Percentiles rank a stretch among this genome's conserved stretches.
Conservation (phyloP, 2,329 filamentous ascomycete species). For the Periconia sp. region DNA sequence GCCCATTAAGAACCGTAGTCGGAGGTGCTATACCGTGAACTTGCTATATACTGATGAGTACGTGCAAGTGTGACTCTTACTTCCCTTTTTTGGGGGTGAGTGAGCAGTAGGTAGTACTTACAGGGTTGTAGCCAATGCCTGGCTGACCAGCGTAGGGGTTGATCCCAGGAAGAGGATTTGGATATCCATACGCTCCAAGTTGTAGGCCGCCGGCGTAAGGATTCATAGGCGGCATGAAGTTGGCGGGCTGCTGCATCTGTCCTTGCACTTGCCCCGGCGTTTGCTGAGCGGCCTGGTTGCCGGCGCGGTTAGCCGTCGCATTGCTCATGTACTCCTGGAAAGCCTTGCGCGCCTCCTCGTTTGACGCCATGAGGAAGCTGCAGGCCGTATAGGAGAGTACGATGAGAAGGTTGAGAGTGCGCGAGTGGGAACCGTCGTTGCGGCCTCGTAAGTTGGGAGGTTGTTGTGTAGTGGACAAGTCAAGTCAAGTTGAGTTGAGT, state of each 20-base stretch:
- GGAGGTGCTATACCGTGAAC: conserved; percentile 21
- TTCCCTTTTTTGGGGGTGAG: background rate
- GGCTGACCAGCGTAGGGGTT: conserved; percentile 12
- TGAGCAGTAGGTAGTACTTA: conserved; percentile 2
- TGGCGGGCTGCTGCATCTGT: background rate
- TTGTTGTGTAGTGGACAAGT: no score
- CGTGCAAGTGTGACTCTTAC: background rate
- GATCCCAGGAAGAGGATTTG: conserved; percentile 9
- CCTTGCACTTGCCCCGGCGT: conserved; percentile 11
- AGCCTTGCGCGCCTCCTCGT: conserved; percentile 32
- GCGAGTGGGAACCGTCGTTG: no score
- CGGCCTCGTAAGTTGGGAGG: no score
- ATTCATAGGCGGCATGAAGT: background rate
- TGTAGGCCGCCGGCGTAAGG: background rate
- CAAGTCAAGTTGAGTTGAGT: no score
- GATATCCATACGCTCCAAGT: background rate
- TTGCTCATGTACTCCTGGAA: conserved; percentile 35
- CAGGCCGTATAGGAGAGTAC: background rate
- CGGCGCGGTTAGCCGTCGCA: conserved; percentile 14
- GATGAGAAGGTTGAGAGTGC: conserved; percentile 2
- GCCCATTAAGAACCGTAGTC: conserved; percentile 10
- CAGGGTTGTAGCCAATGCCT: conserved; percentile 22
- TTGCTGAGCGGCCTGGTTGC: conserved; percentile 7
- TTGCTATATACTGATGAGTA: background rate
- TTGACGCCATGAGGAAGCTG: conserved; percentile 22